Percentiles rank a stretch among this genome's conserved stretches.
These are phyloP conservation scores for Cercophora sp. DNA, from an alignment of 495 filamentous ascomycete genomes.

Conservation along the genomic window DNA sequence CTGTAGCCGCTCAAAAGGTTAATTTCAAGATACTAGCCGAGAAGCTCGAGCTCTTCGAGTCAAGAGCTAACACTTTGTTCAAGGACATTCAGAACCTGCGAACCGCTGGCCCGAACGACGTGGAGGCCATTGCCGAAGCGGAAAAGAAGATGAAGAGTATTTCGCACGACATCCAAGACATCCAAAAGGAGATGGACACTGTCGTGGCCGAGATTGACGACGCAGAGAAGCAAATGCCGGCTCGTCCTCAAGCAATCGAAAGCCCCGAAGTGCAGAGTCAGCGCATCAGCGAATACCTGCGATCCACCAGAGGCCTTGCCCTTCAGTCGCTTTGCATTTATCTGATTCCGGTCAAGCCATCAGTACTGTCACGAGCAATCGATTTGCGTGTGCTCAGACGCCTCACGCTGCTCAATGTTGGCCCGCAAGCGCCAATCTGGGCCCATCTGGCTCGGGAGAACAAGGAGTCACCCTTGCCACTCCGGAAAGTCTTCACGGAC, in stretches of 20 bases:
- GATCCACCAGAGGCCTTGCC: constrained; percentile 49
- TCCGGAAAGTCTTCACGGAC: constrained; percentile 58
- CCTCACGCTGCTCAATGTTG: constrained; percentile 59
- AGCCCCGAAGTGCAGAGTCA: constrained; percentile 14
- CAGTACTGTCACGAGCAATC: constrained; percentile 46
- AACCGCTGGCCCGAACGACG: not conserved
- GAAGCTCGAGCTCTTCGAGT: constrained; percentile 21
- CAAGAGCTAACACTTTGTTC: constrained; percentile 13
- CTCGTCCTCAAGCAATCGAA: not conserved
- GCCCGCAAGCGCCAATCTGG: constrained; percentile 56
- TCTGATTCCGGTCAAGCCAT: constrained; percentile 54
- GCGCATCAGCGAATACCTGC: constrained; percentile 47
- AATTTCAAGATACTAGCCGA: constrained; percentile 20
- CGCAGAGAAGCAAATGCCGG: constrained; percentile 14
- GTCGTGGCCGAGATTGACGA: constrained; percentile 22
- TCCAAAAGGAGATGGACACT: constrained; percentile 20
- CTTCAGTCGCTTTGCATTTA: constrained; percentile 51
- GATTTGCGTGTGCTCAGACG: constrained; percentile 49
- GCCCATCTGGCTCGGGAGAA: constrained; percentile 48
- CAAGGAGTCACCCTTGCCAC: constrained; percentile 40
- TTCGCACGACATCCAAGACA: constrained; percentile 16
- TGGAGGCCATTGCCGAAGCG: constrained; percentile 12
- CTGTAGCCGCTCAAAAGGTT: constrained; percentile 16
- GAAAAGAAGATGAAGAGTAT: constrained; percentile 13
- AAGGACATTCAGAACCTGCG: constrained; percentile 19